Conservation (phyloP, 257 asterid species). For the Solanum chmielewskii region DNA sequence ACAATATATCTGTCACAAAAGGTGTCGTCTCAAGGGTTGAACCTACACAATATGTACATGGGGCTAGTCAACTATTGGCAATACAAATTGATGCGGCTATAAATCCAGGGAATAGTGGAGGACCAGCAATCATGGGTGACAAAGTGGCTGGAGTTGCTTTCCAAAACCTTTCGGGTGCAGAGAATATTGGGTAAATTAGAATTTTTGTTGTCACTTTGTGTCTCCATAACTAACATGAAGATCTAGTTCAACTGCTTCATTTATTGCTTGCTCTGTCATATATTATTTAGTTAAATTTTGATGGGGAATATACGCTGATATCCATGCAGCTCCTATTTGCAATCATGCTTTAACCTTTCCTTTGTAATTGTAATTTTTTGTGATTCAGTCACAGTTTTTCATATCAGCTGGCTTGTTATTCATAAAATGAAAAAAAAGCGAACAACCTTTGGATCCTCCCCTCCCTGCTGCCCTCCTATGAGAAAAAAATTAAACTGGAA, state of each 20-base stretch:
- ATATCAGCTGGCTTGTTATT: not conserved
- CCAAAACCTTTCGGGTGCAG: conserved; percentile 97
- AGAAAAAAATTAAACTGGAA: not conserved
- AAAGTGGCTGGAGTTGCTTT: conserved; percentile 98
- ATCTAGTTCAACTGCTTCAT: not conserved
- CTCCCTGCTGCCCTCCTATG: not conserved
- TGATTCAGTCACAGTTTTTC: not conserved
- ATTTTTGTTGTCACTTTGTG: not conserved
- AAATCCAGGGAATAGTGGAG: conserved; percentile 98
- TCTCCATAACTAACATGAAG: not conserved
- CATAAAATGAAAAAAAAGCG: not conserved
- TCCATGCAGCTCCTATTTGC: not conserved
- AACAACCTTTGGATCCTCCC: not conserved
- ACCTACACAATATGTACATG: conserved; percentile 92
- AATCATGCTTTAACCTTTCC: not conserved
- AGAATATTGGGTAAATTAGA: conserved; percentile 69
- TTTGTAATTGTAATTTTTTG: not conserved
- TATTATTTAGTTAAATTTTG: not conserved
- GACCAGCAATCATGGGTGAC: conserved; percentile 96
- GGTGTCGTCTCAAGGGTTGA: conserved; percentile 98
- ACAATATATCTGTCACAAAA: conserved; percentile 93
- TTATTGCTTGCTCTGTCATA: not conserved
- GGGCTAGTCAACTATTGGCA: conserved; percentile 84
- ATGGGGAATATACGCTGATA: not conserved
- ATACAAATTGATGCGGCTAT: conserved; percentile 99